These are phyloP conservation scores for Pythium insidiosum DNA, from an alignment of 352 stramenopile genomes.

Conservation along the genomic window DNA sequence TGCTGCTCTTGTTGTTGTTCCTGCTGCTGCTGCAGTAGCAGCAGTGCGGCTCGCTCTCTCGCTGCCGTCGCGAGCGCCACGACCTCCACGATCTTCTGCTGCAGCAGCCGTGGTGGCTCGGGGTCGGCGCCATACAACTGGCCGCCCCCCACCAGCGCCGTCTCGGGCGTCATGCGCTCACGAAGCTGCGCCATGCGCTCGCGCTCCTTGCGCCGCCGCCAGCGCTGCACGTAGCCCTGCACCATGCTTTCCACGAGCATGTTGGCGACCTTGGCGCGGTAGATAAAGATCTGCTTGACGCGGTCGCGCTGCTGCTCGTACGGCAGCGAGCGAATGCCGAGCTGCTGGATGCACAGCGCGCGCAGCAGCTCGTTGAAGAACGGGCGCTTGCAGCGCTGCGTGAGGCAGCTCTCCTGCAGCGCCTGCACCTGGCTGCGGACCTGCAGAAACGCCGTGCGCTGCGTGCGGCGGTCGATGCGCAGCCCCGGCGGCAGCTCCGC, in stretches of 20 bases:
- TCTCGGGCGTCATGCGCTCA: slow-evolving; percentile 15
- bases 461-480: slow-evolving; percentile 24
- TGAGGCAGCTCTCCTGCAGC: slow-evolving; percentile 20
- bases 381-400: slow-evolving; percentile 30
- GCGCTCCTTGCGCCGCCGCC: slow-evolving; percentile 21
- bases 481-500: slow-evolving; percentile 42
- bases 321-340: slow-evolving; percentile 68
- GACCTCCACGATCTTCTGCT: too few species aligned
- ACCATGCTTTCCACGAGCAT: slow-evolving; percentile 71
- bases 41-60: too few species aligned
- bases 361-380: slow-evolving; percentile 77
- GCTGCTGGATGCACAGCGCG: slow-evolving; percentile 68
- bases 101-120: too few species aligned
- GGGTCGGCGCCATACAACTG: neutral
- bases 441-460: slow-evolving; percentile 59
- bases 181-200: slow-evolving; percentile 9
- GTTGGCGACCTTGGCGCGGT: slow-evolving; percentile 58
- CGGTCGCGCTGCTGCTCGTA: slow-evolving; percentile 78
- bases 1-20: too few species aligned
- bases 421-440: slow-evolving; percentile 60
- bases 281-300: slow-evolving; percentile 83
- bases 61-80: too few species aligned
- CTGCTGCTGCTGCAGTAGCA: too few species aligned
- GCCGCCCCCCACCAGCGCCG: neutral
- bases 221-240: slow-evolving; percentile 56